Base-by-base conservation (phyloP, 768 basidiomycete genomes). In the button mushroom (Agaricus bisporus) region DNA sequence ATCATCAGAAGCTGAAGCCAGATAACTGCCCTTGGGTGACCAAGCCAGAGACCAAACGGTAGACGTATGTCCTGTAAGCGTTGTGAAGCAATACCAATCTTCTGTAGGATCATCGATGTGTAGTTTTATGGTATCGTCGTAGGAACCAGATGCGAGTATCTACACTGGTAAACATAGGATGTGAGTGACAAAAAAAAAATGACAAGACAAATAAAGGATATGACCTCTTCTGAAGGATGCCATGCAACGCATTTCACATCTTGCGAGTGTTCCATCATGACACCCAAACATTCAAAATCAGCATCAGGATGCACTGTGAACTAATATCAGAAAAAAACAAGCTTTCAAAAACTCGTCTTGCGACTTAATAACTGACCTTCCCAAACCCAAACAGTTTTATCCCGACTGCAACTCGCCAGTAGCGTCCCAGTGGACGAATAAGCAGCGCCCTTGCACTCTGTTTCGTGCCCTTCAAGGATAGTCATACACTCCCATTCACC, bases 311-410 rank as follows among this genome's bases (percentile, higher is more conserved):
- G 86, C 1, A 89, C 95, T 95, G 59, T 53, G 45, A 22, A 22
- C 22, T n/a, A 22, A 1, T 22, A 22, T 22, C 20, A 32, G 32
- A 18, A 14, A 52, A 35, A 42, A 22, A 22, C 4, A 22, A 4
- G 22, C 22, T 22, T 22, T 39, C 41, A 51, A 18, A 38, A n/a
- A 20, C 49, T 18, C 20, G 41, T 5, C 6, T 3, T 1, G 35
- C 17, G 5, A 45, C 15, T 51, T 20, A 48, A 48, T 26, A 32
- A 42, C 65, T 48, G 61, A 88, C 95, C 92, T 78, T 98, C 95
- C 95, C 97, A 99, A 35, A 99, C 81, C 97, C 97, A 98, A 0
- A 98, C 94, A 5, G 92, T 91, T 73, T 98, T 99, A 71, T 98
- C 97, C 55, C 97, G 76, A 60, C 90, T 89, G 64, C 95, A 98